Evolutionary conservation across 2,329 filamentous ascomycete genomes (phyloP).

Genomic region (Aspergillus brunneoviolaceus): DNA sequence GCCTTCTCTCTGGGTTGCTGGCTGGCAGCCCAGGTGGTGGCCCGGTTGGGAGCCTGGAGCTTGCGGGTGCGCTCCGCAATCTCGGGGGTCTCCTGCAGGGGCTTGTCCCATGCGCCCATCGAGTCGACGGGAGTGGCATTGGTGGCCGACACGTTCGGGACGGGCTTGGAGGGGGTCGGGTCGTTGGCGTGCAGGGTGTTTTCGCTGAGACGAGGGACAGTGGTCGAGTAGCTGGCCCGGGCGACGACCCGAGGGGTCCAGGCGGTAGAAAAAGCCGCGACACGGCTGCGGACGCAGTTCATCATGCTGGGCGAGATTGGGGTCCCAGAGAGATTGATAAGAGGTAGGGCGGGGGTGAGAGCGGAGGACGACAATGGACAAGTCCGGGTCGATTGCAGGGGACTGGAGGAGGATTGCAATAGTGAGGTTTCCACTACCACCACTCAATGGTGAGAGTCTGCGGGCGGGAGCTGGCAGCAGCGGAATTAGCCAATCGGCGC

Average conservation of each 20-base stretch:
- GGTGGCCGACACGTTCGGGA: conserved; percentile 59
- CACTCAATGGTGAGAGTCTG: conserved; percentile 22
- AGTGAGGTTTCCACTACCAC: conserved; percentile 4
- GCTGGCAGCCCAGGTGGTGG: conserved; percentile 76
- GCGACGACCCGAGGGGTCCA: conserved; percentile 31
- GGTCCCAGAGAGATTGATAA: conserved; percentile 8
- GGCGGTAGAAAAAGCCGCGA: conserved; percentile 48
- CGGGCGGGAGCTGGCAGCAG: conserved; percentile 24
- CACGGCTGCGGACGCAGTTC: conserved; percentile 44
- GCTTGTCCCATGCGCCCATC: conserved; percentile 50
- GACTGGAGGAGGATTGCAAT: conserved; percentile 21
- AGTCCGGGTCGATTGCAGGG: conserved; percentile 26
- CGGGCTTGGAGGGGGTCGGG: conserved; percentile 50
- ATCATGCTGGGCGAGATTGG: conserved; percentile 41
- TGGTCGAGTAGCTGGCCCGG: conserved; percentile 46
- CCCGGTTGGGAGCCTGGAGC: conserved; percentile 83
- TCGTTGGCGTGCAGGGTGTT: conserved; percentile 55
- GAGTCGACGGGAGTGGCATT: conserved; percentile 57
- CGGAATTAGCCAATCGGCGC: conserved; percentile 25
- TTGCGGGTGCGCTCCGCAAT: conserved; percentile 58
- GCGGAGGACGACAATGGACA: conserved; percentile 14
- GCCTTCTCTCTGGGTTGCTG: conserved; percentile 78
- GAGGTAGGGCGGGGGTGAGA: conserved; percentile 18
- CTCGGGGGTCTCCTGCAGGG: conserved; percentile 56
- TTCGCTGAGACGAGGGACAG: conserved; percentile 40